A percentile compares a stretch with the other conserved stretches of the same genome.
Evolutionary conservation across 768 basidiomycete species (phyloP).

Genomic region (Pluteus cervinus): DNA sequence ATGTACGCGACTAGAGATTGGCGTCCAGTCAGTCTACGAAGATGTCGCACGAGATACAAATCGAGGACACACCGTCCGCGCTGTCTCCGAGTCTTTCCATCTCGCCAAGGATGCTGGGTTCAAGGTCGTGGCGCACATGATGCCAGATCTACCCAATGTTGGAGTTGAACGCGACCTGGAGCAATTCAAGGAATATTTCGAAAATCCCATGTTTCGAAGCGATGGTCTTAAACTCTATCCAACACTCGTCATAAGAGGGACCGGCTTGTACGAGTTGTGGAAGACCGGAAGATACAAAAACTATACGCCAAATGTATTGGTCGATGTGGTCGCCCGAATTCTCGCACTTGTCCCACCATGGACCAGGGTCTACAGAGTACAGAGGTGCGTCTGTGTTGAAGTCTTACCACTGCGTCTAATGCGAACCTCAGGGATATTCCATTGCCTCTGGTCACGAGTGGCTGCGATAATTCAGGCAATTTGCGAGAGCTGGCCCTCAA

Average conservation of each 20-base stretch:
- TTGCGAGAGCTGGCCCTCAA: conserved; percentile 92
- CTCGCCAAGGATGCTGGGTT: conserved; percentile 98
- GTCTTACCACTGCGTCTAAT: conserved; percentile 7
- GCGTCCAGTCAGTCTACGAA: conserved; percentile 98
- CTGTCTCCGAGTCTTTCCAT: conserved; percentile 95
- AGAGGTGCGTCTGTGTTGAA: conserved; percentile 50
- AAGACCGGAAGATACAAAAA: conserved; percentile 97
- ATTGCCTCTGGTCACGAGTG: conserved; percentile 91
- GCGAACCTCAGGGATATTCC: conserved; percentile 76
- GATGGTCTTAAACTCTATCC: conserved; percentile 99
- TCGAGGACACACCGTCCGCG: conserved; percentile 96
- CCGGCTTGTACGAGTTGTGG: conserved; percentile 94
- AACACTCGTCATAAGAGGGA: conserved; percentile 95
- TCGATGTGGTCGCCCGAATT: conserved; percentile 95
- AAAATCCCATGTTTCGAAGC: conserved; percentile 95
- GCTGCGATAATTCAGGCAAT: conserved; percentile 97
- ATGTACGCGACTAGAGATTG: conserved; percentile 96
- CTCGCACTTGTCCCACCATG: conserved; percentile 96
- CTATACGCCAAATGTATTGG: conserved; percentile 97
- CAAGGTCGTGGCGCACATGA: conserved; percentile 99
- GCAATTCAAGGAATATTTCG: conserved; percentile 99
- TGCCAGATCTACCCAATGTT: conserved; percentile 98
- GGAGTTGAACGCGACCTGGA: conserved; percentile 96
- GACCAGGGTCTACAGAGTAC: conserved; percentile 98
- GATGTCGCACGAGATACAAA: conserved; percentile 99